Conservation (phyloP, 2,329 filamentous ascomycete species). For the Phyllosticta citribraziliensis region DNA sequence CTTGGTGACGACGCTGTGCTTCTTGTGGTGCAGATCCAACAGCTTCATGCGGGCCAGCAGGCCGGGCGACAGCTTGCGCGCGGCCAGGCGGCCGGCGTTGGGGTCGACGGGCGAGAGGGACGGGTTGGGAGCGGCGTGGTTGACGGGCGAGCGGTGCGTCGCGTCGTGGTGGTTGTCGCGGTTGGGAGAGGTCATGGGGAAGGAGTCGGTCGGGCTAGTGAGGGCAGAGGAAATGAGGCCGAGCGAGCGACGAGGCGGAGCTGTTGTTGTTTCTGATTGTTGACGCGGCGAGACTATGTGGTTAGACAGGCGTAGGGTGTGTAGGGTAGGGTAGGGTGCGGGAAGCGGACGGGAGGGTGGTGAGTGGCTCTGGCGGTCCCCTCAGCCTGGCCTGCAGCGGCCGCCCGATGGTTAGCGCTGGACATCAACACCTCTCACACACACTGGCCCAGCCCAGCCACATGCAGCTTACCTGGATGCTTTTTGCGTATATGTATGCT, state of each 20-base stretch:
- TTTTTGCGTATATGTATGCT: too few relatives aligned
- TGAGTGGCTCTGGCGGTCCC: background rate
- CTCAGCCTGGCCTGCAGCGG: background rate
- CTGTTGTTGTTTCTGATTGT: constrained; percentile 1
- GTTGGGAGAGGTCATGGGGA: constrained; percentile 8
- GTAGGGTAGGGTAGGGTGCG: too few relatives aligned
- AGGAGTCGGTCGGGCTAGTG: background rate
- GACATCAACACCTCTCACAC: too few relatives aligned
- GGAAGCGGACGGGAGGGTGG: background rate
- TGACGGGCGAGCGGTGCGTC: background rate
- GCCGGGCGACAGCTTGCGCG: constrained; percentile 31
- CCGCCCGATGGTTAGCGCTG: background rate
- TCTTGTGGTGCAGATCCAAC: constrained; percentile 29
- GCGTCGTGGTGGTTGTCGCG: background rate
- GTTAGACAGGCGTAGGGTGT: too few relatives aligned
- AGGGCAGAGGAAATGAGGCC: background rate
- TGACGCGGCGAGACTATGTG: background rate
- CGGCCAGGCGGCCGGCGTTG: constrained; percentile 19
- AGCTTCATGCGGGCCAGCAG: constrained; percentile 35
- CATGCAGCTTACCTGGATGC: too few relatives aligned
- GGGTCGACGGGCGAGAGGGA: background rate
- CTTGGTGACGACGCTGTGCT: constrained; percentile 29
- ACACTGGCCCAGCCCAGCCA: too few relatives aligned
- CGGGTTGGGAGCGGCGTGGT: background rate
- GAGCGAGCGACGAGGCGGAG: constrained; percentile 1